A percentile compares a stretch with the other conserved stretches of the same genome.
phyloP scores from a whole-genome alignment of 306 rosid genomes.

The barrel medic (Medicago truncatula) region MtrunA17r5.0-ANR NC_053043.1:17969501-17970000 shows the following conservation, averaged over 20 bases:
- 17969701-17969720: constrained; percentile 11
- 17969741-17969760: not conserved
- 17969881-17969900: not conserved
- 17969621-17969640: constrained; percentile 34
- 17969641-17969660: constrained; percentile 26
- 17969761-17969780: not conserved
- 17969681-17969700: constrained; percentile 12
- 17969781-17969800: constrained; percentile 4
- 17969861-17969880: not conserved
- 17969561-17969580: constrained; percentile 46
- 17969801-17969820: not conserved
- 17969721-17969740: constrained; percentile 18
- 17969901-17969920: not conserved
- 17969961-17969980: not conserved
- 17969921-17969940: not conserved
- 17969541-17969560: constrained; percentile 37
- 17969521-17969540: constrained; percentile 39
- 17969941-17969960: not conserved
- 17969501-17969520: constrained; percentile 41
- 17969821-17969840: not conserved
- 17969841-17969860: not conserved
- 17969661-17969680: constrained; percentile 21
- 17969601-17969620: constrained; percentile 40
- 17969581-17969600: constrained; percentile 41
- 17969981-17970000: not conserved